Evolutionary conservation across 2,329 filamentous ascomycete species (phyloP), one percentile per base, ranked within the genome.

Genomic region (Penicillium paneum): DNA sequence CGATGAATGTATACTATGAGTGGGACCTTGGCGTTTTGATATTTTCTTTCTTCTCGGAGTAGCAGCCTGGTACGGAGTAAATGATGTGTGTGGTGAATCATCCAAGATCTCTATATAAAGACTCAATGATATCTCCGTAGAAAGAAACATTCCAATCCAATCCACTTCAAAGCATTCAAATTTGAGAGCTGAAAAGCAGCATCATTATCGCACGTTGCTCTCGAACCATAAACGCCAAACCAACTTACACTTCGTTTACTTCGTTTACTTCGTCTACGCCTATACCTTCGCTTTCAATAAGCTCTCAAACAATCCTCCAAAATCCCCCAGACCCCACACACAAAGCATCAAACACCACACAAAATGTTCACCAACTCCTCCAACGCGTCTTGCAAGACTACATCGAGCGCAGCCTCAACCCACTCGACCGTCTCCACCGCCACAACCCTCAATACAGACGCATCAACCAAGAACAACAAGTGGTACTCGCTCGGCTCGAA

Each of bases 391-490:
- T 54, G 56, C 43, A 58, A 53, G 36, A 45, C 55, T 45, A 46
- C 45, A 43, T 55, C 59, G 13, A 42, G 54, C 54, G 57, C 60
- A 15, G 52, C 64, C 21, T 66, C 64, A 12, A 63, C 56, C 49
- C 45, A 60, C 50, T 67, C 65, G 45, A 55, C 53, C 48, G 59
- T 60, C 47, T 67, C 65, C 46, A 62, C 55, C 5, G 62, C 65
- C 19, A 59, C 65, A 47, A 67, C 65, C 2, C 58, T 68, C 21
- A 65, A 66, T 49, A 54, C 55, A 31, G 58, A 64, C 13, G 24
- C 42, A 15, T 47, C 47, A 32, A 49, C 35, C 46, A 52, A 39
- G n/a, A 58, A 57, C 36, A 60, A 62, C 40, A 62, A 62, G 46
- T 64, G 57, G 57, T 64, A 55, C 56, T 64, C 61, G 1, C 45